Percentiles rank a stretch among this genome's conserved stretches.
These are phyloP conservation scores for Gossypioides kirkii DNA, from an alignment of 345 rosid genomes.

Conservation along the genomic window DNA sequence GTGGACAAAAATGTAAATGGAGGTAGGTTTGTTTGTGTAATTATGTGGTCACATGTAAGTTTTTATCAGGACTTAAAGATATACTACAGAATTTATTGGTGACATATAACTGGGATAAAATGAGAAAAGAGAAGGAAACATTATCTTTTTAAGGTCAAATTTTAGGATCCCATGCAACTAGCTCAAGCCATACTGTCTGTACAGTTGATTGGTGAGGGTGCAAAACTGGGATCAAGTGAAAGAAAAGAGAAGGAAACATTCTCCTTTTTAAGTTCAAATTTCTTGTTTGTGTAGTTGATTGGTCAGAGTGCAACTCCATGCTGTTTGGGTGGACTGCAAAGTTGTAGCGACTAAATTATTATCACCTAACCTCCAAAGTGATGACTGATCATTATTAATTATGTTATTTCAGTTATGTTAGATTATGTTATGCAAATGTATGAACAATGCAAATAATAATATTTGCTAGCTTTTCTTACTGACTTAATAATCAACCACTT, in stretches of 20 bases:
- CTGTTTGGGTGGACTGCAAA: not conserved
- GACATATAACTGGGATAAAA: not conserved
- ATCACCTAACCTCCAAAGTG: not conserved
- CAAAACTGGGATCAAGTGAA: not conserved
- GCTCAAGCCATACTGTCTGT: not conserved
- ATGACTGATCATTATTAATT: not conserved
- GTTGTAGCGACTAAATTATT: not conserved
- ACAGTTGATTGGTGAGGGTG: not conserved
- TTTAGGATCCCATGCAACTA: not conserved
- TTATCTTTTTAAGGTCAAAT: not conserved
- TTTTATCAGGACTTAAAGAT: not conserved
- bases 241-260: too few species aligned
- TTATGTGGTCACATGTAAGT: not conserved
- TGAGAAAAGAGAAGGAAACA: not conserved
- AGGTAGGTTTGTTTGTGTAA: not conserved
- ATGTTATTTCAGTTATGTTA: not conserved
- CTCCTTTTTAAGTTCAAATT: too few species aligned
- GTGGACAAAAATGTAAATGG: not conserved
- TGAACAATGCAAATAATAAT: not conserved
- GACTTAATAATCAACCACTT: not conserved
- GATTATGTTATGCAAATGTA: not conserved
- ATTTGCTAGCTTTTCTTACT: not conserved
- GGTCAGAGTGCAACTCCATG: not conserved
- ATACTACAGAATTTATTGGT: not conserved
- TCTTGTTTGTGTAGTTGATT: not conserved